Evolutionary conservation across 2,329 filamentous ascomycete species (phyloP).

Genomic region (Phyllosticta capitalensis): DNA sequence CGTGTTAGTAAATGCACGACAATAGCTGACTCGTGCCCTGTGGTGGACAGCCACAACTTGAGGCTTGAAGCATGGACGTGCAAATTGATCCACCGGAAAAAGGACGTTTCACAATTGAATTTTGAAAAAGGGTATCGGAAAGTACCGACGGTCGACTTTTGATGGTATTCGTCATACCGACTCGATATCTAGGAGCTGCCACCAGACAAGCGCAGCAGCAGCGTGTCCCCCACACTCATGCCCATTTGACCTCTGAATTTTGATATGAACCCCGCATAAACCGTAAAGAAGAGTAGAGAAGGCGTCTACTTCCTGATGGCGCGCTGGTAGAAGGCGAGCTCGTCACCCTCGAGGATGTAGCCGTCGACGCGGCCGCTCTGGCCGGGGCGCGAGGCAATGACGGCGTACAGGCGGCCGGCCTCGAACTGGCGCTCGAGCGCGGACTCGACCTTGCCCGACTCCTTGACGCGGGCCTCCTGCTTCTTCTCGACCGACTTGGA

Average conservation of each 20-base stretch:
- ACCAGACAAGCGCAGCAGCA: slow-evolving; percentile 1
- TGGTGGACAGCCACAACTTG: no score
- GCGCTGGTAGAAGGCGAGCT: slow-evolving; percentile 99
- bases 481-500: slow-evolving; percentile 93
- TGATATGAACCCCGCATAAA: slow-evolving; percentile 32
- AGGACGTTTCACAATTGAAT: background rate
- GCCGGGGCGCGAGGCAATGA: slow-evolving; percentile 84
- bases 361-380: slow-evolving; percentile 96
- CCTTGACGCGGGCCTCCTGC: slow-evolving; percentile 78
- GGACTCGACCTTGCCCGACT: slow-evolving; percentile 82
- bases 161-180: slow-evolving; percentile 9
- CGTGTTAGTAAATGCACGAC: no score
- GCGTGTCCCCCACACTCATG: slow-evolving; percentile 6
- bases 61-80: no score
- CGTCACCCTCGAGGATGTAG: slow-evolving; percentile 98
- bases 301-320: slow-evolving; percentile 92
- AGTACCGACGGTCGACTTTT: background rate
- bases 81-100: no score
- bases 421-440: slow-evolving; percentile 98
- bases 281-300: slow-evolving; percentile 26
- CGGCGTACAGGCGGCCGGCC: slow-evolving; percentile 93
- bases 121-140: background rate
- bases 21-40: no score
- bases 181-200: slow-evolving; percentile 6
- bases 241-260: slow-evolving; percentile 18